Evolutionary conservation across 345 rosid genomes (phyloP).

Genomic region (Viola odorata): DNA sequence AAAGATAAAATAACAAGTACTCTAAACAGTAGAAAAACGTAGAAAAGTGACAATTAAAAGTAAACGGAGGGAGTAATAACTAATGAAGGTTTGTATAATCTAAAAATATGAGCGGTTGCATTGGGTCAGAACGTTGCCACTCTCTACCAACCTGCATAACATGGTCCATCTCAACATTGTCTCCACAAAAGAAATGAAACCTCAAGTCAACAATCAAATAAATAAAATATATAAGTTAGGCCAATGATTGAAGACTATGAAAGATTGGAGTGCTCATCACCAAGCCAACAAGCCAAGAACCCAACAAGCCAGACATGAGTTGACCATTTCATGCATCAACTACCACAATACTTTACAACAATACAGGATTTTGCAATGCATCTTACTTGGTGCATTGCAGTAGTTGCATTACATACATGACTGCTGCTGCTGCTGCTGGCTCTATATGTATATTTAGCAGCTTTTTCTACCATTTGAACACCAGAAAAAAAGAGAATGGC

Average conservation of each 20-base stretch:
- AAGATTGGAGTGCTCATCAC: conserved; percentile 11
- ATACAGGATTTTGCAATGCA: too few relatives aligned
- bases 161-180: conserved; percentile 27
- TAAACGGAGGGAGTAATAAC: too few relatives aligned
- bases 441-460: conserved; percentile 8
- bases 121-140: background rate
- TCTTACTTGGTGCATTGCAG: too few relatives aligned
- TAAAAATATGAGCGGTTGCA: too few relatives aligned
- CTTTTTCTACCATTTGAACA: conserved; percentile 13
- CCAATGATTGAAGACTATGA: background rate
- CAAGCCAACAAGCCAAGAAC: conserved; percentile 3
- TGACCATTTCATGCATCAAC: conserved; percentile 2
- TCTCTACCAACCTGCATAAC: conserved; percentile 23
- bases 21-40: too few relatives aligned
- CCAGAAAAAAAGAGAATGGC: conserved; percentile 28
- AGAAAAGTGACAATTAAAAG: too few relatives aligned
- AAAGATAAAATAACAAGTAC: too few relatives aligned
- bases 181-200: conserved; percentile 18
- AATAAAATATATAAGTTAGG: background rate
- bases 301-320: background rate
- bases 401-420: too few relatives aligned
- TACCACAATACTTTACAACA: background rate
- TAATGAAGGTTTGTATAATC: too few relatives aligned
- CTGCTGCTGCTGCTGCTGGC: too few relatives aligned
- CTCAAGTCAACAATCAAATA: conserved; percentile 10